These are phyloP conservation scores for Theobroma grandiflorum DNA, from an alignment of 441 rosid species.

Conservation along the genomic window DNA sequence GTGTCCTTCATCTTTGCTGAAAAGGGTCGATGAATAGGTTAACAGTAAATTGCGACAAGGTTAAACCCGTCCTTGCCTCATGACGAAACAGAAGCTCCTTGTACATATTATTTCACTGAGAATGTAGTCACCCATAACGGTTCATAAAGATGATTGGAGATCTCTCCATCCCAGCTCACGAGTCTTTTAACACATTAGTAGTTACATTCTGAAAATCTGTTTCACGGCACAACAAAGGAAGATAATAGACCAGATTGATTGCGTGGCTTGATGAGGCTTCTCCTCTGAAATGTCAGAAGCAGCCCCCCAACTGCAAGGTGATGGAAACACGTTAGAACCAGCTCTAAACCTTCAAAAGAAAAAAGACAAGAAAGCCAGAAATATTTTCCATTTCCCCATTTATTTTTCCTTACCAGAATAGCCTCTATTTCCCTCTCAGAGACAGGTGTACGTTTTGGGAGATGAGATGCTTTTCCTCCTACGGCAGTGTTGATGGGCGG, in stretches of 20 bases:
- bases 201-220: neutral
- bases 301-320: slow-evolving; percentile 58
- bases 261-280: neutral
- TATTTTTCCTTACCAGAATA: slow-evolving; percentile 55
- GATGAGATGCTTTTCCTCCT: slow-evolving; percentile 90
- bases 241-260: neutral
- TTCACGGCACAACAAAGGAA: neutral
- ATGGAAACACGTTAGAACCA: neutral
- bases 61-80: too few species aligned
- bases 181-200: neutral
- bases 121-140: neutral
- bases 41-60: too few species aligned
- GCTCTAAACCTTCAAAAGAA: neutral
- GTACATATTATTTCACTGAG: neutral
- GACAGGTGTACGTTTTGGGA: slow-evolving; percentile 90
- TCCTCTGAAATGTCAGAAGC: slow-evolving; percentile 34
- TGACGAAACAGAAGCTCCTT: neutral
- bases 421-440: slow-evolving; percentile 84
- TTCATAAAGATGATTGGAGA: neutral
- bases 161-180: neutral
- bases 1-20: too few species aligned
- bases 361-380: neutral
- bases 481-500: slow-evolving; percentile 63
- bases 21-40: too few species aligned
- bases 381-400: too few species aligned